A percentile compares a stretch with the other conserved stretches of the same genome.
phyloP scores from a whole-genome alignment of 2,329 filamentous ascomycete genomes.

The Pezicula radicicola region DNA sequence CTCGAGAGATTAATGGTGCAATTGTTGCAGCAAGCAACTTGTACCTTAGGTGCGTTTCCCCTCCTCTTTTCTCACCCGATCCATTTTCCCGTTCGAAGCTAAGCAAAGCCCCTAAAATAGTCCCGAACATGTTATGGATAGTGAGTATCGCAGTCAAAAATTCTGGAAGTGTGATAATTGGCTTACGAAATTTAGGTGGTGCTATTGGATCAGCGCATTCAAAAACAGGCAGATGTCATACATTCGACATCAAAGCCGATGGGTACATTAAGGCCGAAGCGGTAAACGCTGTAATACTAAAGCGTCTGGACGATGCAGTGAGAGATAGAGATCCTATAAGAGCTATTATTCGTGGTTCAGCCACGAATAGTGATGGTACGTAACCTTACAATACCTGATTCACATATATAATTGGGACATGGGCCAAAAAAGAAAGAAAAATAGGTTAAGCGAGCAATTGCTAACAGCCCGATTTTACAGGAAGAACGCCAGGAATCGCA shows the following conservation, averaged over 20 bases:
- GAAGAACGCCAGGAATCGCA: constrained; percentile 52
- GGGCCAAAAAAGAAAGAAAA: no score
- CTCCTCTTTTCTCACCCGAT: constrained; percentile 1
- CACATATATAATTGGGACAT: no score
- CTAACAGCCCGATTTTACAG: constrained; percentile 20
- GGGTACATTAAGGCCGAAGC: constrained; percentile 64
- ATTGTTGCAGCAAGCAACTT: constrained; percentile 26
- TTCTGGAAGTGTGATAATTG: neutral
- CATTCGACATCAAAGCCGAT: constrained; percentile 50
- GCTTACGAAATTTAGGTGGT: neutral
- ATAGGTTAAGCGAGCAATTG: no score
- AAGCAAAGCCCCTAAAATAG: neutral
- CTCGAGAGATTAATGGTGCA: constrained; percentile 34
- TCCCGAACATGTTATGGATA: constrained; percentile 9
- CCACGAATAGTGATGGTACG: constrained; percentile 48
- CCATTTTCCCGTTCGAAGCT: neutral
- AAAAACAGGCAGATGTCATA: constrained; percentile 29
- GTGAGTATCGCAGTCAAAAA: neutral
- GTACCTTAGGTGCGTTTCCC: constrained; percentile 13
- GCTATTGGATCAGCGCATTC: neutral
- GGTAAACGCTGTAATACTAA: constrained; percentile 53
- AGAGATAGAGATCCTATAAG: constrained; percentile 54
- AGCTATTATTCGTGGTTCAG: constrained; percentile 49
- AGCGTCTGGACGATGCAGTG: constrained; percentile 54
- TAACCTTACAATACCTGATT: no score